Evolutionary conservation across 805 yeast genomes (phyloP).

Genomic region (Hanseniaspora occidentalis): DNA sequence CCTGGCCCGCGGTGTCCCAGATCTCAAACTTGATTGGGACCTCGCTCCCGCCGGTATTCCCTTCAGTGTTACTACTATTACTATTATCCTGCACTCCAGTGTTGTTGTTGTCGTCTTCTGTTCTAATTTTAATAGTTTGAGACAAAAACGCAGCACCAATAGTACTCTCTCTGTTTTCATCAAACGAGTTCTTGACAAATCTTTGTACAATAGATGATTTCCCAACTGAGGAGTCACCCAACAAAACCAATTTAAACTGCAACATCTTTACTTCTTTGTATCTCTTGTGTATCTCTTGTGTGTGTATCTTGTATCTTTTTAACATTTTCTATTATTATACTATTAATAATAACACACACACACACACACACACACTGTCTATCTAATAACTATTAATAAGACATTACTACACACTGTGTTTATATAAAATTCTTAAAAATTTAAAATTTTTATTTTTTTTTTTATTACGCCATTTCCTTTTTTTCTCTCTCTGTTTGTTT

Average conservation of each 20-base stretch:
- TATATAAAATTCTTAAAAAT: no score
- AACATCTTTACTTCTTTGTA: constrained; percentile 13
- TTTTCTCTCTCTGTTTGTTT: no score
- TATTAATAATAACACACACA: no score
- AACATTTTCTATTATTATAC: no score
- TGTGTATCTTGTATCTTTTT: not conserved
- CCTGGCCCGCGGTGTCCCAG: constrained; percentile 98
- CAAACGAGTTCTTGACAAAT: constrained; percentile 63
- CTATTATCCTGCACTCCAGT: not conserved
- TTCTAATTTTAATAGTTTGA: constrained; percentile 41
- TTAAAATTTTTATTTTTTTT: no score
- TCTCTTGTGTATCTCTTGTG: not conserved
- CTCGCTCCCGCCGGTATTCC: constrained; percentile 11
- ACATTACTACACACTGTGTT: no score
- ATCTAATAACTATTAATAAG: no score
- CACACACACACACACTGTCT: no score
- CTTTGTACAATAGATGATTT: constrained; percentile 72
- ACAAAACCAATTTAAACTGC: constrained; percentile 57
- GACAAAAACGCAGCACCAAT: constrained; percentile 98
- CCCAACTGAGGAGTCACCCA: constrained; percentile 80
- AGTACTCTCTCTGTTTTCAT: constrained; percentile 73
- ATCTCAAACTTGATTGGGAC: constrained; percentile 43
- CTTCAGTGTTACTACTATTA: constrained; percentile 3
- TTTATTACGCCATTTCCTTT: no score
- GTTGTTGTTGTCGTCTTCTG: constrained; percentile 9